Percentiles rank a stretch among this genome's conserved stretches.
Evolutionary conservation across 2,329 filamentous ascomycete species (phyloP).

Genomic region (Fusarium kyushuense): DNA sequence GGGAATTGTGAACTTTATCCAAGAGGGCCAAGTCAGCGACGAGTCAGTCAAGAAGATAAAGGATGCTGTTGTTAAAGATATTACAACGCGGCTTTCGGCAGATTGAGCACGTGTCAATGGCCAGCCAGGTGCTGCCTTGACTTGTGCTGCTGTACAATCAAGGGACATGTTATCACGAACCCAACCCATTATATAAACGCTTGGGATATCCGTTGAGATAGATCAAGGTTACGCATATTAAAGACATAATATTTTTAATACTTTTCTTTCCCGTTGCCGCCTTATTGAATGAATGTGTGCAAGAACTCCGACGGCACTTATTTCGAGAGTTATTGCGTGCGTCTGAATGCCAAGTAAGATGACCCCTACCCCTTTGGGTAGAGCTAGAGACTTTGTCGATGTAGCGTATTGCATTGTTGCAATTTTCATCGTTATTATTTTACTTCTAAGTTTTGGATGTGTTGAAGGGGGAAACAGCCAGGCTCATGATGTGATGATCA

Average conservation of each 20-base stretch:
- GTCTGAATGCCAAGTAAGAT: no score
- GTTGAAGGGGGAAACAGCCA: no score
- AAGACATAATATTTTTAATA: neutral
- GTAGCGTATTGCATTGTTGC: no score
- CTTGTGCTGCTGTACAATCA: neutral
- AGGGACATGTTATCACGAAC: neutral
- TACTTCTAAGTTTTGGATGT: no score
- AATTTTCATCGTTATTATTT: no score
- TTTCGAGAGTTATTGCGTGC: no score
- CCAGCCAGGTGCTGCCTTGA: neutral
- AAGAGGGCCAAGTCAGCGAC: conserved; percentile 15
- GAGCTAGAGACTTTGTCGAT: no score
- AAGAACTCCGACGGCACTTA: no score
- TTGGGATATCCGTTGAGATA: neutral
- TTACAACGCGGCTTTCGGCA: conserved; percentile 3
- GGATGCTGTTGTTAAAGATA: conserved; percentile 12
- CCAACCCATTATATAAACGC: neutral
- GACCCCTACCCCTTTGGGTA: no score
- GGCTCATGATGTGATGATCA: no score
- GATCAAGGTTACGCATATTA: neutral
- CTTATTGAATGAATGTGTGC: no score
- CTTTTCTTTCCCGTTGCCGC: neutral
- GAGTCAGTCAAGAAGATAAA: conserved; percentile 13
- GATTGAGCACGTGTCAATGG: neutral
- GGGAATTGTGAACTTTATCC: neutral